Base-by-base conservation (phyloP, 73 alveolate species). In the Symbiodinium pilosum region DNA sequence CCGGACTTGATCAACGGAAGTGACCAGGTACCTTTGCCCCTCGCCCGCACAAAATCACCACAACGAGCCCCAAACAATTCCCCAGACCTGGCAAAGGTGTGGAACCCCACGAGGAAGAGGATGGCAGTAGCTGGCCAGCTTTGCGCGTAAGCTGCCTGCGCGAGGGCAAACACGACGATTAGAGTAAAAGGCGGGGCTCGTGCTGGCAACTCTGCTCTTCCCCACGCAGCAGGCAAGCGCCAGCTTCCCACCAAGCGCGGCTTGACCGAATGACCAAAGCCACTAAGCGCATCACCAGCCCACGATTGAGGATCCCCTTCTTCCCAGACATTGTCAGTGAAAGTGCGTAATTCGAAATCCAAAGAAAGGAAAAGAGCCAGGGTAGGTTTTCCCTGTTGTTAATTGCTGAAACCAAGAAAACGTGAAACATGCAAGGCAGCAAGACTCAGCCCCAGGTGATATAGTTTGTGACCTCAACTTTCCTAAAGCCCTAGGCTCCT, bases 101-200 rank as follows among this genome's bases (percentile, higher is more conserved):
- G 71, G 16, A 54, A 54, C 1, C 71, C 71, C n/a, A 54, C 28
- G 21, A 51, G 1, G 21, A 2, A 24, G 28, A 51, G 21, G 21
- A 2, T 24, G 12, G 68, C 68, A 16, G 68, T 51, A 24, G 12
- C 68, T 51, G 28, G 68, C 68, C 68, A 51, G 28, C 68, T 24
- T 16, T 16, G 28, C 21, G 12, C 68, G 21, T 16, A 51, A 24
- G 68, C 68, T 24, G 21, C 28, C 21, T 51, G 68, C 12, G 68
- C 68, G n/a, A n/a, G n/a, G n/a, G n/a, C n/a, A n/a, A n/a, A n/a
- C n/a, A n/a, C 4, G 28, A 86, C 21, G 11, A 47, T 83, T 1
- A 83, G 94, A 8, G 43, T 18, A 16, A 86, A 24, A 5, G 94
- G 94, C 0, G 94, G 43, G 6, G 94, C 94, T 71, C 86, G 83